A percentile compares a stretch with the other conserved stretches of the same genome.
phyloP scores from a whole-genome alignment of 148 eudicot species.

The Hydrangea macrophylla region DNA sequence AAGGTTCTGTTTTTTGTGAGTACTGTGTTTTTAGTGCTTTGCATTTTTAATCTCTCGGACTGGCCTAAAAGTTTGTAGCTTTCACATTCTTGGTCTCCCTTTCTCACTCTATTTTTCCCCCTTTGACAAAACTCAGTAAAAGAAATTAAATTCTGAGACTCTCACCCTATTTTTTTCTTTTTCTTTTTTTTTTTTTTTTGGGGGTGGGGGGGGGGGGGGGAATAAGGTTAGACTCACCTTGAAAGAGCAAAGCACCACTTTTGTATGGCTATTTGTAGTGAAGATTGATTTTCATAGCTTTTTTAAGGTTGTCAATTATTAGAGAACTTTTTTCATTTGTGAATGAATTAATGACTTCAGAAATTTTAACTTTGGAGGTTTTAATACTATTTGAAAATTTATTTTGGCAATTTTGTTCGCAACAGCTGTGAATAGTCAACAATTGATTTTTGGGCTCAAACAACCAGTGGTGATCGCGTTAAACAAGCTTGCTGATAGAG shows the following conservation, averaged over 20 bases:
- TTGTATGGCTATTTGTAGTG: no score
- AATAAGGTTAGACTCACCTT: neutral
- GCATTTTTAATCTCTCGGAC: no score
- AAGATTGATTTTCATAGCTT: no score
- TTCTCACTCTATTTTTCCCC: no score
- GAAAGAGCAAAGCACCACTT: no score
- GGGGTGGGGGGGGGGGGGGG: no score
- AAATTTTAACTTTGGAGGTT: neutral
- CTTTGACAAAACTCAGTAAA: neutral
- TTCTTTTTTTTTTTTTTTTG: no score
- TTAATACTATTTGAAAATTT: neutral
- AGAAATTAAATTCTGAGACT: constrained; percentile 7
- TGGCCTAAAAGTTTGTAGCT: no score
- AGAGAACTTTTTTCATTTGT: neutral
- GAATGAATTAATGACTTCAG: neutral
- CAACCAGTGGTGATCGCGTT: constrained; percentile 60
- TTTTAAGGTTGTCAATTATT: neutral
- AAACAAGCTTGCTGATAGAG: constrained; percentile 78
- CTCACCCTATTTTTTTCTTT: neutral
- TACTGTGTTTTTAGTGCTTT: no score
- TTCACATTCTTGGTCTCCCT: neutral
- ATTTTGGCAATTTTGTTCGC: neutral
- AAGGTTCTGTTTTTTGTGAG: no score
- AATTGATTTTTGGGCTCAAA: constrained; percentile 63
- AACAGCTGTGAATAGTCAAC: constrained; percentile 37